phyloP scores from a whole-genome alignment of 108 stramenopile genomes.

The Conticribra weissflogii region DNA sequence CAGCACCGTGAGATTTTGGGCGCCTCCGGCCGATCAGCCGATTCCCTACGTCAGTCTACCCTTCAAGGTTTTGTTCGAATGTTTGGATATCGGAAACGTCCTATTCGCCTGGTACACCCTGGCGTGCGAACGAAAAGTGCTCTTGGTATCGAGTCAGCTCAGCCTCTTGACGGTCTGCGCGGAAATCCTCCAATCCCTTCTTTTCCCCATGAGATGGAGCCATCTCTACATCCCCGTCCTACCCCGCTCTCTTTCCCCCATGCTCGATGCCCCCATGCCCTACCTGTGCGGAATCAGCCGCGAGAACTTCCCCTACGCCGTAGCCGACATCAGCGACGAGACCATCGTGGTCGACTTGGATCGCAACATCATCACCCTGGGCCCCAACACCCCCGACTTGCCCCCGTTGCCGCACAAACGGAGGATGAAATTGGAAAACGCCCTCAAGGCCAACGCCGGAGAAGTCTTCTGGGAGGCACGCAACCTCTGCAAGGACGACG shows the following conservation, averaged over 20 bases:
- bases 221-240: slow-evolving; percentile 87
- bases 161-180: slow-evolving; percentile 81
- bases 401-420: slow-evolving; percentile 71
- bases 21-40: slow-evolving; percentile 91
- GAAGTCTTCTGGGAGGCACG: slow-evolving; percentile 74
- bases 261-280: slow-evolving; percentile 90
- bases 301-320: slow-evolving; percentile 72
- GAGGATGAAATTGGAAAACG: slow-evolving; percentile 64
- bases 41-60: slow-evolving; percentile 93
- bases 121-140: slow-evolving; percentile 84
- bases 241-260: slow-evolving; percentile 73
- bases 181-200: slow-evolving; percentile 87
- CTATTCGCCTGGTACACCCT: slow-evolving; percentile 75
- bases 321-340: slow-evolving; percentile 70
- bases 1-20: slow-evolving; percentile 79
- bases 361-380: slow-evolving; percentile 66
- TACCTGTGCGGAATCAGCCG: slow-evolving; percentile 83
- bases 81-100: slow-evolving; percentile 80
- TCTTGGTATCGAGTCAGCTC: slow-evolving; percentile 50
- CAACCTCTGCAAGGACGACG: slow-evolving; percentile 53
- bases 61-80: slow-evolving; percentile 88
- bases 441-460: slow-evolving; percentile 67
- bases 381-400: slow-evolving; percentile 48
- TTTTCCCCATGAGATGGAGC: slow-evolving; percentile 95
- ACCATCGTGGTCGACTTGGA: slow-evolving; percentile 90